A percentile compares a stretch with the other conserved stretches of the same genome.
Evolutionary conservation across 345 rosid species (phyloP).

Genomic region (Ailanthus altissimus): DNA sequence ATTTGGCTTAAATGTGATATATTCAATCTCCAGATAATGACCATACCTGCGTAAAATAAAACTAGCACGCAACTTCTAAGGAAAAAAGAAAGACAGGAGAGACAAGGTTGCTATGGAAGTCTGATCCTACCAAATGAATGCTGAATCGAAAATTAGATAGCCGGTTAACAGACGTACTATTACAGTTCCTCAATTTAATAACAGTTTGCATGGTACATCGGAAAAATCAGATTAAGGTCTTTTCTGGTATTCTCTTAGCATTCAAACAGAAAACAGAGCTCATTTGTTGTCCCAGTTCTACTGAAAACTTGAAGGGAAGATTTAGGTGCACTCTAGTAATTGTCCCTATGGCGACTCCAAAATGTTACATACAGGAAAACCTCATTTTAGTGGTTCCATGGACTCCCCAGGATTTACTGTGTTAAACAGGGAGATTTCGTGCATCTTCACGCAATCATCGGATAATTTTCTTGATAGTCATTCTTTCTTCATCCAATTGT

Average conservation of each 20-base stretch:
- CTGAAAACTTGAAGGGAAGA: constrained; percentile 14
- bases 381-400: background rate
- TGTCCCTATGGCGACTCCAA: background rate
- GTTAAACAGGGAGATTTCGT: background rate
- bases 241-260: background rate
- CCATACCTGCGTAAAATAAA: no score
- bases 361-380: background rate
- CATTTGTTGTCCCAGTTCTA: constrained; percentile 10
- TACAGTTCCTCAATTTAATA: constrained; percentile 20
- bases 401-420: background rate
- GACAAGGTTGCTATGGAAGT: no score
- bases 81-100: no score
- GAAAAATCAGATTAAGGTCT: background rate
- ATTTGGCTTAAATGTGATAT: no score
- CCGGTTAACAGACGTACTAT: background rate
- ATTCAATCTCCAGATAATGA: no score
- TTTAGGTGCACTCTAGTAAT: background rate
- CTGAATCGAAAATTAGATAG: background rate
- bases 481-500: background rate
- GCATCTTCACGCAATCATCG: background rate
- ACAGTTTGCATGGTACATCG: constrained; percentile 14
- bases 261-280: background rate
- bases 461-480: background rate
- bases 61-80: no score
- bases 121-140: no score